Percentiles rank a stretch among this genome's conserved stretches.
Evolutionary conservation across 345 rosid species (phyloP).

Genomic region (sweet orange (Citrus sinensis)): DVS_A1.0 CM039162.1:31791001-31791500

Average conservation of each 20-base stretch:
- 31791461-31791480: slow-evolving; percentile 1
- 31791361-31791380: background rate
- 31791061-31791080: background rate
- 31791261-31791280: slow-evolving; percentile 2
- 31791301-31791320: background rate
- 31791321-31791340: slow-evolving; percentile 10
- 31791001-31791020: slow-evolving; percentile 5
- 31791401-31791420: slow-evolving; percentile 7
- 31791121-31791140: background rate
- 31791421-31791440: slow-evolving; percentile 6
- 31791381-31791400: slow-evolving; percentile 15
- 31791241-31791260: slow-evolving; percentile 1
- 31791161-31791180: slow-evolving; percentile 12
- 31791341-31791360: slow-evolving; percentile 11
- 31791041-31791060: slow-evolving; percentile 8
- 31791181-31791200: background rate
- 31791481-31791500: slow-evolving; percentile 12
- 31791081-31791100: slow-evolving; percentile 7
- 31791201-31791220: slow-evolving; percentile 13
- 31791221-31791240: slow-evolving; percentile 8
- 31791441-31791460: slow-evolving; percentile 4
- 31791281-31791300: background rate
- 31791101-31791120: slow-evolving; percentile 13
- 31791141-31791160: background rate
- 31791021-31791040: slow-evolving; percentile 29